Evolutionary conservation across 1,284 basidiomycete genomes (phyloP).

Genomic region (Anthracocystis panici-leucophaei): DNA sequence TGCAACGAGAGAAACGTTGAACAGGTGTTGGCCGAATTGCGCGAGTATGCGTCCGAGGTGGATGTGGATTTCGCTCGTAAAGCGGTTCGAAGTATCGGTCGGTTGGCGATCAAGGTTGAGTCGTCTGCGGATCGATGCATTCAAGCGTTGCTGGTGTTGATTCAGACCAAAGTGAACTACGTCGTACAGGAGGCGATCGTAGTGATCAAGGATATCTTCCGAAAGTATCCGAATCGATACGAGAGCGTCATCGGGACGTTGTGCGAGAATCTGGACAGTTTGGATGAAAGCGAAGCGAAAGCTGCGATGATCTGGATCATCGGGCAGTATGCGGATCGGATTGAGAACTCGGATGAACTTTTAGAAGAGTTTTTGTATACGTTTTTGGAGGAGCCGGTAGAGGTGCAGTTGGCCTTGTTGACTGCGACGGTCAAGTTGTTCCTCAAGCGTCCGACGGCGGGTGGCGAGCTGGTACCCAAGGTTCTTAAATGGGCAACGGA

Average conservation of each 20-base stretch:
- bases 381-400: conserved; percentile 92
- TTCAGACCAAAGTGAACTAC: conserved; percentile 94
- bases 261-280: conserved; percentile 88
- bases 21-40: conserved; percentile 91
- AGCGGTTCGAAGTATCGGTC: conserved; percentile 94
- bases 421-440: conserved; percentile 97
- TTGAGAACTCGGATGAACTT: conserved; percentile 94
- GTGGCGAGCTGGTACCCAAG: conserved; percentile 91
- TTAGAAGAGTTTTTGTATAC: conserved; percentile 90
- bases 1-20: conserved; percentile 89
- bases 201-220: conserved; percentile 97
- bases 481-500: conserved; percentile 98
- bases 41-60: conserved; percentile 98
- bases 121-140: conserved; percentile 90
- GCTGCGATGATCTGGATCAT: conserved; percentile 98
- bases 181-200: conserved; percentile 98
- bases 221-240: conserved; percentile 95
- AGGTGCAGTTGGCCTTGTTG: conserved; percentile 93
- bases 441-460: conserved; percentile 89
- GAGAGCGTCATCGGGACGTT: conserved; percentile 93
- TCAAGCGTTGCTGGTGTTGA: conserved; percentile 83
- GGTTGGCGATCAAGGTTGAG: conserved; percentile 96
- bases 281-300: conserved; percentile 96
- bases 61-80: conserved; percentile 98
- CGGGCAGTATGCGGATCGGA: conserved; percentile 94